Evolutionary conservation across 83 land plant species (phyloP), one percentile per base, ranked within the genome.

Genomic region (Picea abies): DNA sequence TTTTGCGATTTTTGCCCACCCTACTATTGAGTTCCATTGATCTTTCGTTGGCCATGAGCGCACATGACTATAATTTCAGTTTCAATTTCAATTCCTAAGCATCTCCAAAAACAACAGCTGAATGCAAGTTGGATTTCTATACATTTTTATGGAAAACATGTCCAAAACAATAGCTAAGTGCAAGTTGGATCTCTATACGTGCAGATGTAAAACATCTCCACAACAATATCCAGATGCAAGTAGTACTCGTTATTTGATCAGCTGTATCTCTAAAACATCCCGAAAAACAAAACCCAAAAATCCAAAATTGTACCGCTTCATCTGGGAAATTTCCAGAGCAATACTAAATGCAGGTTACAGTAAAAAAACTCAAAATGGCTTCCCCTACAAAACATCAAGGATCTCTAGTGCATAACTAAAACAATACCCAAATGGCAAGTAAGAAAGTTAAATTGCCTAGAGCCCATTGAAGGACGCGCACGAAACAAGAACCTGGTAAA

Each of bases 401-500:
- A 22, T n/a, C 39, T 78, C 41, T 35, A 29, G 12, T 7, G 19
- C 65, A 29, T 79, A 11, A 29, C 14, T 78, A 19, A 49, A 79
- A 79, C 65, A 25, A 25, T 35, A 79, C 44, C 19, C 11, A 79
- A 17, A 29, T 19, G 39, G 39, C 52, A 47, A 47, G 56, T 12
- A 61, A 17, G 20, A 25, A 6, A 76, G 12, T 25, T 47, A 29
- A 44, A 63, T 79, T 79, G 19, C 23, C 47, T 47, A 14, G 29
- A 62, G 12, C 60, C 5, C 20, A 72, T 62, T 26, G 17, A 56
- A 47, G 15, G 67, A 29, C 32, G 39, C 12, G 23, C 20, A 8
- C 20, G 12, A 64, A 79, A 70, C 63, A 47, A 86, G 4, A 60
- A 41, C 61, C 58, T 49, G 56, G 77, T 76, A 63, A 60, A 69